Base-by-base conservation (phyloP, 495 filamentous ascomycete species). In the Talaromyces thailandensis region DNA sequence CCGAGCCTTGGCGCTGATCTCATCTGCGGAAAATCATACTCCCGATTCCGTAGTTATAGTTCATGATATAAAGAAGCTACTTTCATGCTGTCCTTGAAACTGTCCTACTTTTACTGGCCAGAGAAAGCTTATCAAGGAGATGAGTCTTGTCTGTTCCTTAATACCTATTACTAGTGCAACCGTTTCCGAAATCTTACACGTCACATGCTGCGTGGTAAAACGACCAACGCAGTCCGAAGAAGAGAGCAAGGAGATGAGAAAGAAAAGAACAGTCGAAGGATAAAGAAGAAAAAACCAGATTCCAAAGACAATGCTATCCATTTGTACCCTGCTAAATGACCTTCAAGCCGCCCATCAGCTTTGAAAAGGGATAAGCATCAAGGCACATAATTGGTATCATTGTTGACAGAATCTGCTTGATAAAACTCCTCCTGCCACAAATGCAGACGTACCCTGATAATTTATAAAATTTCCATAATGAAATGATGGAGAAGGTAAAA, bases 211-310 rank as follows among this genome's bases (percentile, higher is more conserved):
- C 25, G 24, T 53, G 14, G 12, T 31, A 5, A n/a, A n/a, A 16
- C 5, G n/a, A 28, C 50, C 24, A 21, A 45, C 31, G 24, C 37
- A 59, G 31, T 16, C 32, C 8, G 21, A 28, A 59, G 18, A 16
- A 25, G 8, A 45, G 23, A 59, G 65, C 69, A 66, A 65, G 63
- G 50, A 58, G 65, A 69, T 64, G 58, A 58, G 50, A 58, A 64
- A 64, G 40, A 53, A 63, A 62, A 62, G 50, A 56, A 51, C n/a
- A 56, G 56, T 53, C 31, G 29, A 24, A 63, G 35, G 58, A 60
- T 48, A 31, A 32, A 64, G 62, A 59, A 63, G 29, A 40, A 64
- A n/a, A 57, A 31, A 37, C 25, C 57, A 25, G 31, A 59, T 59
- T n/a, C 35, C 35, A 59, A 24, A 35, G 12, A 53, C 25, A 28